phyloP scores from a whole-genome alignment of 2,329 filamentous ascomycete species.

The Dryadomyces sulphureus region DNA sequence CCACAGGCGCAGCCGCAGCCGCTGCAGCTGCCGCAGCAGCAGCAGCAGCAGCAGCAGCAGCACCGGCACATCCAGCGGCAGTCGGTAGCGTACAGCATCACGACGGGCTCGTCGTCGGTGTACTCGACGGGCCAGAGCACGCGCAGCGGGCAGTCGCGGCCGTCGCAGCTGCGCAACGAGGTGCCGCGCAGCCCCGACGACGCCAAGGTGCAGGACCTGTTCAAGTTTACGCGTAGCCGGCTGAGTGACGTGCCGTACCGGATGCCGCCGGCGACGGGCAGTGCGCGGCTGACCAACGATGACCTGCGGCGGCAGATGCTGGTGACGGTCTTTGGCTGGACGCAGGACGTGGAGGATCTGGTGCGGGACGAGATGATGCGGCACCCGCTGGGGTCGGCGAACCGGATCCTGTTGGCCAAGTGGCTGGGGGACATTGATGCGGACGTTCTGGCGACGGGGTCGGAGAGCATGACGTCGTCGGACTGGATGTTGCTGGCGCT shows the following conservation, averaged over 20 bases:
- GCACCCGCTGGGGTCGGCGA: conserved; percentile 59
- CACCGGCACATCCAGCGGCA: conserved; percentile 18
- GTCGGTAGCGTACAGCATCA: conserved; percentile 28
- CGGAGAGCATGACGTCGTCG: conserved; percentile 77
- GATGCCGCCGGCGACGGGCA: conserved; percentile 40
- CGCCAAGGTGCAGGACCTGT: conserved; percentile 58
- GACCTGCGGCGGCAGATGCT: conserved; percentile 84
- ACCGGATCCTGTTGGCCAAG: conserved; percentile 70
- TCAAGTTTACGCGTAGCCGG: conserved; percentile 70
- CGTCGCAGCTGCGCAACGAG: conserved; percentile 68
- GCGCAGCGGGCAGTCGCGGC: conserved; percentile 14
- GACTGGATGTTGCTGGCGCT: conserved; percentile 96
- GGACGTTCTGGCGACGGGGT: conserved; percentile 65
- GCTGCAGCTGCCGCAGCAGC: conserved; percentile 6
- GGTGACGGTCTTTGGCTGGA: conserved; percentile 88
- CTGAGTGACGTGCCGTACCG: conserved; percentile 74
- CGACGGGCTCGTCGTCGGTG: conserved; percentile 27
- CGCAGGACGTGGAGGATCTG: conserved; percentile 65
- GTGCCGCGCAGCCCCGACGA: conserved; percentile 67
- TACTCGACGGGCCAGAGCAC: conserved; percentile 27
- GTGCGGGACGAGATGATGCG: conserved; percentile 72
- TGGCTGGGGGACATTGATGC: conserved; percentile 82
- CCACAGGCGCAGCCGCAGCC: background rate
- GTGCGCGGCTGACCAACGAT: conserved; percentile 54
- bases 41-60: background rate